Evolutionary conservation across 306 rosid species (phyloP).

Genomic region (cucumber (Cucumis sativus)): Cucumber_9930_V3 NC_026656.2:22753501-22754000

Average conservation of each 20-base stretch:
- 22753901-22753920: conserved; percentile 43
- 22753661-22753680: background rate
- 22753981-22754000: conserved; percentile 38
- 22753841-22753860: conserved; percentile 23
- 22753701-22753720: background rate
- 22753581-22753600: too few relatives aligned
- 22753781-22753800: background rate
- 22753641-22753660: too few relatives aligned
- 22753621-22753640: too few relatives aligned
- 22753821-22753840: background rate
- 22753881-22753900: conserved; percentile 56
- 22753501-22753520: too few relatives aligned
- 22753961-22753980: conserved; percentile 54
- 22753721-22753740: background rate
- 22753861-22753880: conserved; percentile 46
- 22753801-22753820: background rate
- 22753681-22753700: background rate
- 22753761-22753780: background rate
- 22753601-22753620: too few relatives aligned
- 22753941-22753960: conserved; percentile 85
- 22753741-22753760: background rate
- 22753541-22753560: too few relatives aligned
- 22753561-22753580: too few relatives aligned
- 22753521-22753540: too few relatives aligned
- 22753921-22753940: conserved; percentile 57